Evolutionary conservation across 2,329 filamentous ascomycete genomes (phyloP), one percentile per base, ranked within the genome.

Genomic region (Talaromyces verruculosus): DNA sequence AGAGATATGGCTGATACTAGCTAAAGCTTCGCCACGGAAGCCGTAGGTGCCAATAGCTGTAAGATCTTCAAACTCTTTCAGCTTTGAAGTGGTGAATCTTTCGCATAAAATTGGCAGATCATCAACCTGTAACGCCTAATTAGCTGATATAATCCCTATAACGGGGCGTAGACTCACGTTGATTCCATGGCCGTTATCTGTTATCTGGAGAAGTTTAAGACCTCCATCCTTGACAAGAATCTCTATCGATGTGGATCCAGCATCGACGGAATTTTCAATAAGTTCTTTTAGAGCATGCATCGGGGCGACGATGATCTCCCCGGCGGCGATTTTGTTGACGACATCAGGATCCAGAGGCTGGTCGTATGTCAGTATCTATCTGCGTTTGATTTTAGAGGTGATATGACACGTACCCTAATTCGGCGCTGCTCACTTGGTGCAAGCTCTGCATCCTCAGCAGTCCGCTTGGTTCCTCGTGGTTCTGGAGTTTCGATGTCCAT

Each of bases 1-100:
- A 39, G 96, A 94, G 72, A 99, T 97, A 76, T 99, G 95, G 75
- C 94, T 98, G 77, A 99, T 99, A 79, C 95, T 98, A 15, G 95
- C 95, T 64, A 99, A 81, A 3, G 95, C 95, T 79, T 99, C 95
- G 64, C 95, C 95, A 63, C 95, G 90, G 75, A 99, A 99, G n/a
- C 95, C 95, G 77, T 99, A 99, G 1, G 95, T 98, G 61, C 89
- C 89, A 69, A 99, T 98, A 4, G 89, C 91, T 47, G 88, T 88
- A 58, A 99, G 83, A 76, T 99, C 95, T 76, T 98, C 94, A 71
- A 99, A 99, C 5, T 88, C 87, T 71, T 95, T 93, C 66, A 99
- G 84, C 76, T 99, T 99, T 13, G 94, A 98, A 0, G 95, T 99
- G 10, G 95, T 99, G 76, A 97, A 97, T 61, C 95, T 89, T 77